phyloP scores from a whole-genome alignment of 2,329 filamentous ascomycete genomes.

The Penicillium sp. region DNA sequence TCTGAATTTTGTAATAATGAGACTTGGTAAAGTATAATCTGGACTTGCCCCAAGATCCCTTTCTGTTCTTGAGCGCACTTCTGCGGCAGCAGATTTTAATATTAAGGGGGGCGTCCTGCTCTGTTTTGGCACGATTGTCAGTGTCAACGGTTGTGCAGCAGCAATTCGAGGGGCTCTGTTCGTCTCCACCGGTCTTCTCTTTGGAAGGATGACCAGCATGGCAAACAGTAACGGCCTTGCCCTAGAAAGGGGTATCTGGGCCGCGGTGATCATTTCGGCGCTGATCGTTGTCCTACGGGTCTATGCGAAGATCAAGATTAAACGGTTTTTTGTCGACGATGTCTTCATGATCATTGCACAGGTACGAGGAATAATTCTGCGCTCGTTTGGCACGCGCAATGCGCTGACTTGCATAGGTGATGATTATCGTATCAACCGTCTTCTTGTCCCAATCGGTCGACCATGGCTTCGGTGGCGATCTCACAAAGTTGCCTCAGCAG shows the following conservation, averaged over 20 bases:
- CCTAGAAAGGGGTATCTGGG: conserved; percentile 32
- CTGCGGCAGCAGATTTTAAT: not conserved
- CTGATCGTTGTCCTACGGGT: conserved; percentile 31
- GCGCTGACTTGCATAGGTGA: conserved; percentile 14
- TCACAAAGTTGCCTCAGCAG: conserved; percentile 10
- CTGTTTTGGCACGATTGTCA: not conserved
- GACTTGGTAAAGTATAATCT: not conserved
- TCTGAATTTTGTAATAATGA: not conserved
- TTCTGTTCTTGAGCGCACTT: not conserved
- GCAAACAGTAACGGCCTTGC: conserved; percentile 21
- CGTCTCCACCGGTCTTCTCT: not conserved
- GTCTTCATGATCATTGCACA: conserved; percentile 33
- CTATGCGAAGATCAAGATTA: conserved; percentile 34
- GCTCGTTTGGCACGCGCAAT: not conserved
- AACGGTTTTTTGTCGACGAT: conserved; percentile 32
- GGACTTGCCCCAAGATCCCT: not conserved
- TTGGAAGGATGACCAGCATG: conserved; percentile 2
- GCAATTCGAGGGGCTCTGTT: not conserved
- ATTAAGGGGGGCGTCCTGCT: not conserved
- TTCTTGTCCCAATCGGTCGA: conserved; percentile 29
- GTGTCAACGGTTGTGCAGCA: not conserved
- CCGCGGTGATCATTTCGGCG: conserved; percentile 28
- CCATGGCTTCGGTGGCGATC: conserved; percentile 31
- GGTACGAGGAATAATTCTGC: conserved; percentile 15
- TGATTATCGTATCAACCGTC: conserved; percentile 28